These are phyloP conservation scores for Perkinsus marinus DNA, from an alignment of 169 alveolate species.

Conservation along the genomic window DNA sequence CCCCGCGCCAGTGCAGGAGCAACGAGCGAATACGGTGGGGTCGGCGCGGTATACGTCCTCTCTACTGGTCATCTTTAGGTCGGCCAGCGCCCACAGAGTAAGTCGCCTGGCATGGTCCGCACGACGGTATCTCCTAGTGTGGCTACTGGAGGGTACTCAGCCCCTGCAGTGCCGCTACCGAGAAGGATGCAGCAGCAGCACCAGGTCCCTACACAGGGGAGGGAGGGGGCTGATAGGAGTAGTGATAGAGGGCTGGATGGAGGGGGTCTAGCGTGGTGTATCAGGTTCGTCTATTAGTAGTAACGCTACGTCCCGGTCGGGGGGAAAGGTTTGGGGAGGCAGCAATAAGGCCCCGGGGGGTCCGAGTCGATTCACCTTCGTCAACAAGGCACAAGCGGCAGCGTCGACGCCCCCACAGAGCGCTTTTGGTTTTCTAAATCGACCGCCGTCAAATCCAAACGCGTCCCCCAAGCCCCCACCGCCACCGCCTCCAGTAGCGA, in stretches of 20 bases:
- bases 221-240: background rate
- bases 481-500: background rate
- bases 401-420: background rate
- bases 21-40: background rate
- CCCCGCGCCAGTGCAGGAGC: background rate
- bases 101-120: background rate
- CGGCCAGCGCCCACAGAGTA: background rate
- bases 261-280: too few species aligned
- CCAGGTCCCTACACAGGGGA: background rate
- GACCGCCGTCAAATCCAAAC: background rate
- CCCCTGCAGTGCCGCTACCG: background rate
- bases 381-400: background rate
- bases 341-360: background rate
- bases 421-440: background rate
- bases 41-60: background rate
- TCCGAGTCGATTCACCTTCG: background rate
- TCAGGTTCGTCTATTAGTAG: background rate
- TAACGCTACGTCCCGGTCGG: background rate
- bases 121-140: background rate
- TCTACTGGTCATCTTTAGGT: too few species aligned
- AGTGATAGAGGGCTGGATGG: background rate
- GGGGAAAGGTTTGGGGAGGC: background rate
- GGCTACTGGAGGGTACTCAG: background rate
- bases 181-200: background rate
- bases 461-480: background rate